Conservation (phyloP, 805 yeast genomes). For the Candida lessepsii region DNA sequence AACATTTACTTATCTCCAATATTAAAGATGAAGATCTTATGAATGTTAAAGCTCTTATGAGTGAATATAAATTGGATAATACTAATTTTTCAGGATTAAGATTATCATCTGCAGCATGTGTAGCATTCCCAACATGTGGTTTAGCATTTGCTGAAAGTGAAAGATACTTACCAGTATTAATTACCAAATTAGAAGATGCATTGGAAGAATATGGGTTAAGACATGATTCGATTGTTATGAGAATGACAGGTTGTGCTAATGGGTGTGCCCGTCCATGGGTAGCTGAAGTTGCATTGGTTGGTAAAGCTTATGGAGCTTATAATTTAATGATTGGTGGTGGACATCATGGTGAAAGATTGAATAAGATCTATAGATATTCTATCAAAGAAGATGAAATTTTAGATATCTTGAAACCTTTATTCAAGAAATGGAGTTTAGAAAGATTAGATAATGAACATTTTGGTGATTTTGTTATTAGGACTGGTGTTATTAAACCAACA, state of each 20-base stretch:
- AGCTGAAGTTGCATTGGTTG: conserved; percentile 93
- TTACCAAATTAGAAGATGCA: conserved; percentile 78
- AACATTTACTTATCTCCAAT: conserved; percentile 78
- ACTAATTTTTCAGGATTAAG: conserved; percentile 79
- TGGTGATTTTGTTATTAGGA: conserved; percentile 88
- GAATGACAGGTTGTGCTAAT: conserved; percentile 99
- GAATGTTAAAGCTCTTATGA: conserved; percentile 60
- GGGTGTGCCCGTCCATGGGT: conserved; percentile 99
- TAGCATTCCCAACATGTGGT: conserved; percentile 98
- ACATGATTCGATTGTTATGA: conserved; percentile 91
- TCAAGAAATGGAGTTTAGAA: conserved; percentile 92
- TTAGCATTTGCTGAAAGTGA: conserved; percentile 98
- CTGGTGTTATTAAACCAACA: conserved; percentile 85
- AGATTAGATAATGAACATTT: conserved; percentile 90
- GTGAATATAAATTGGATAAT: conserved; percentile 78
- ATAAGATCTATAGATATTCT: conserved; percentile 84
- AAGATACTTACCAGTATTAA: conserved; percentile 80
- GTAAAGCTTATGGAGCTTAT: conserved; percentile 92
- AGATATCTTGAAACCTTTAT: conserved; percentile 73
- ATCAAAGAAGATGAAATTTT: conserved; percentile 88
- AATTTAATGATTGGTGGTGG: conserved; percentile 96
- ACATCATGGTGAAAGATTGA: conserved; percentile 86
- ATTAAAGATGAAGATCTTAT: conserved; percentile 68
- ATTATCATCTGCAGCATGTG: conserved; percentile 93
- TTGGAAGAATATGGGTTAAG: conserved; percentile 90